phyloP scores from a whole-genome alignment of 768 basidiomycete genomes.

The Amanita exitialis region DNA sequence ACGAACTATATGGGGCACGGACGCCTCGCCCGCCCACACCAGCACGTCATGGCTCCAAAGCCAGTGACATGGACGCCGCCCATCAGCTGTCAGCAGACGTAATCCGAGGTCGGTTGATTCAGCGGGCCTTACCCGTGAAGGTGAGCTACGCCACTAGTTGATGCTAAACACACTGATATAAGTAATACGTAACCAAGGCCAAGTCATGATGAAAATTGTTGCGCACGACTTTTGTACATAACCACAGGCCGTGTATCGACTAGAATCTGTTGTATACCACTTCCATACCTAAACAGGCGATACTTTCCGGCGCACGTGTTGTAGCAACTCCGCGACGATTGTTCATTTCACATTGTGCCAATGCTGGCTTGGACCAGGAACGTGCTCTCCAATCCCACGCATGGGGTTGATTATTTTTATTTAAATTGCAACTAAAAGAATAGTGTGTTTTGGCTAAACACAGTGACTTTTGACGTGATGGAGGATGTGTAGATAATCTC shows the following conservation, averaged over 20 bases:
- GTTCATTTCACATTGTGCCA: too few relatives aligned
- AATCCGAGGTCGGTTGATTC: not conserved
- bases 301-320: too few relatives aligned
- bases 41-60: not conserved
- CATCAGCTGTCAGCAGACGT: not conserved
- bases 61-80: not conserved
- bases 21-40: conserved; percentile 14
- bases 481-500: too few relatives aligned
- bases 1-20: conserved; percentile 18
- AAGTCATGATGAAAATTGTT: not conserved
- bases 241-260: not conserved
- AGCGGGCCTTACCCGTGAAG: not conserved
- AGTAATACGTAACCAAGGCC: not conserved
- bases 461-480: too few relatives aligned
- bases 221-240: not conserved
- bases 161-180: not conserved
- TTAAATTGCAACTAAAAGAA: too few relatives aligned
- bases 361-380: too few relatives aligned
- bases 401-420: too few relatives aligned
- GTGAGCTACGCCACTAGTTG: conserved; percentile 1
- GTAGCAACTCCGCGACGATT: too few relatives aligned
- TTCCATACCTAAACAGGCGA: too few relatives aligned
- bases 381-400: too few relatives aligned
- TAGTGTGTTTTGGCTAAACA: too few relatives aligned
- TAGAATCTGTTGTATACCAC: not conserved